phyloP scores from a whole-genome alignment of 352 stramenopile genomes.

The Globisporangium parvum region DNA sequence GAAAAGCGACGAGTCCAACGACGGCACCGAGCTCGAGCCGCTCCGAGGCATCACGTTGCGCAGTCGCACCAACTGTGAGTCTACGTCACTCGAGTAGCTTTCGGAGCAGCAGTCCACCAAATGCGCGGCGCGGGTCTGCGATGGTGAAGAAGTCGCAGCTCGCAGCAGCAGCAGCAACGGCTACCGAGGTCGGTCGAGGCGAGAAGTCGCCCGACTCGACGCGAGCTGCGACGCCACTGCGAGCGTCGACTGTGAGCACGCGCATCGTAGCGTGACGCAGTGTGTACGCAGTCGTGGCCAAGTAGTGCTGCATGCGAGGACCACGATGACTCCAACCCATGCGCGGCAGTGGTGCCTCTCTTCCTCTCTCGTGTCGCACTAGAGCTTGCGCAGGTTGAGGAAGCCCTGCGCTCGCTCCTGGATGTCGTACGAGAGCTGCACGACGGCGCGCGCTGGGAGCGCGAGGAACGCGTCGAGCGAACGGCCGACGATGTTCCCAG shows the following conservation, averaged over 20 bases:
- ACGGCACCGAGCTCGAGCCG: background rate
- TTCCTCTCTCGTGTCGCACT: background rate
- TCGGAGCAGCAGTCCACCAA: slow-evolving; percentile 4
- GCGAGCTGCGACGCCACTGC: slow-evolving; percentile 7
- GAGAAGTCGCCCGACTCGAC: slow-evolving; percentile 14
- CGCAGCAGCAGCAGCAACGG: background rate
- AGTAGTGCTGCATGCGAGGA: no score
- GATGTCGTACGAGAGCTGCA: slow-evolving; percentile 58
- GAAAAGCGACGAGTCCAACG: background rate
- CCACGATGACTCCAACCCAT: background rate
- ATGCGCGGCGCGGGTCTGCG: slow-evolving; percentile 1
- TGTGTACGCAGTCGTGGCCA: background rate
- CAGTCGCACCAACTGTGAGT: background rate
- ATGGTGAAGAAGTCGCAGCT: slow-evolving; percentile 7
- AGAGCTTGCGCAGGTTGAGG: slow-evolving; percentile 70
- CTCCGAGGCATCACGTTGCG: background rate
- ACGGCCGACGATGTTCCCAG: slow-evolving; percentile 49
- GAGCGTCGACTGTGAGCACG: background rate
- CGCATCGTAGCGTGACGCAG: background rate
- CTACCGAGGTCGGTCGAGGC: background rate
- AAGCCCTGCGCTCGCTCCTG: slow-evolving; percentile 67
- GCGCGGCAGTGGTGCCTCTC: no score
- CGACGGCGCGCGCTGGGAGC: slow-evolving; percentile 34
- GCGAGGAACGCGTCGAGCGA: slow-evolving; percentile 50
- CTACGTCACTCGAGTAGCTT: background rate